These are phyloP conservation scores for Chiua sp. DNA, from an alignment of 1,284 basidiomycete species.

Conservation along the genomic window DNA sequence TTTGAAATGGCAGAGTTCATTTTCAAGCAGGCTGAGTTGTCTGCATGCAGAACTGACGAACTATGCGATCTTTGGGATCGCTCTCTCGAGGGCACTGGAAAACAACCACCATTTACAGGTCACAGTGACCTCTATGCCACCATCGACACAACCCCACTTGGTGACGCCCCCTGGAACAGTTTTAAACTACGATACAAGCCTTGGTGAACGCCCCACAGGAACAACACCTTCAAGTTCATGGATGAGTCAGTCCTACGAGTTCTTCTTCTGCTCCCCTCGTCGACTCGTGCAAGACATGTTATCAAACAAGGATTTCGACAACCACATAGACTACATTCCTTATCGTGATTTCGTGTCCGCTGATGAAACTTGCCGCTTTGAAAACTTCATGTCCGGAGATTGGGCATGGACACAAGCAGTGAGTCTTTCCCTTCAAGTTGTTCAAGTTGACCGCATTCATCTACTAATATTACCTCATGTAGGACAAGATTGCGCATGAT, in stretches of 20 bases:
- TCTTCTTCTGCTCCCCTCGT: slow-evolving; percentile 13
- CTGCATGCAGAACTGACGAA: slow-evolving; percentile 14
- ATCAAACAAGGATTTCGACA: slow-evolving; percentile 19
- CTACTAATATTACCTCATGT: too few relatives aligned
- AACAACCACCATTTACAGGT: too few relatives aligned
- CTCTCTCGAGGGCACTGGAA: too few relatives aligned
- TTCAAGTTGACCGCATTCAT: too few relatives aligned
- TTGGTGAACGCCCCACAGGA: not conserved
- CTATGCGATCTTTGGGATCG: slow-evolving; percentile 19
- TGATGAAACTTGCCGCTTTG: not conserved
- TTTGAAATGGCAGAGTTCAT: slow-evolving; percentile 30
- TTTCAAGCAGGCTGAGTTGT: slow-evolving; percentile 22
- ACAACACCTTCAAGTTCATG: not conserved
- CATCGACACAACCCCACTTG: too few relatives aligned
- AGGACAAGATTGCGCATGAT: slow-evolving; percentile 11
- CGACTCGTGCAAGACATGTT: slow-evolving; percentile 7
- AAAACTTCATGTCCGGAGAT: slow-evolving; percentile 25
- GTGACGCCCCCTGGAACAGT: slow-evolving; percentile 5
- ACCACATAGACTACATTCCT: slow-evolving; percentile 20
- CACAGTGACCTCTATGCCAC: too few relatives aligned
- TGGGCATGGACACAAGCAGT: slow-evolving; percentile 15
- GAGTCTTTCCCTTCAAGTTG: not conserved
- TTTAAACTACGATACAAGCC: slow-evolving; percentile 12
- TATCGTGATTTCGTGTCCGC: slow-evolving; percentile 8
- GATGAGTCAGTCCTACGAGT: slow-evolving; percentile 17